A percentile compares a stretch with the other conserved stretches of the same genome.
Evolutionary conservation across 2,329 filamentous ascomycete genomes (phyloP).

Genomic region (Pezicula rhizophila): DNA sequence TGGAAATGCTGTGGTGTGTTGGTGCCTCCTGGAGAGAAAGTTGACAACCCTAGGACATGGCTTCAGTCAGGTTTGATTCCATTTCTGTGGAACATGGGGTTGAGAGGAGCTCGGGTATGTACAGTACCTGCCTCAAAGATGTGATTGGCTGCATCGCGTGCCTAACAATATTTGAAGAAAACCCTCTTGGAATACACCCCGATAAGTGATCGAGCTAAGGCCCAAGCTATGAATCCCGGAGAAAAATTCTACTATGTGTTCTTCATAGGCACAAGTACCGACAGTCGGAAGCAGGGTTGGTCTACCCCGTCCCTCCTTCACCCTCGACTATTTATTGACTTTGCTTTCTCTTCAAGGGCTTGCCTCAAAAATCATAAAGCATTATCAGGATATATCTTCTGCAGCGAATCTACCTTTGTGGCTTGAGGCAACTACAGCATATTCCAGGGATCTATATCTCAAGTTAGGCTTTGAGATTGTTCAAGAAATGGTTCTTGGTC

Average conservation of each 20-base stretch:
- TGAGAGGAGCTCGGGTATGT: conserved; percentile 2
- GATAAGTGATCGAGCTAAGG: conserved; percentile 6
- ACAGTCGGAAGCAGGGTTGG: conserved; percentile 2
- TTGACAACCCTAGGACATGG: conserved; percentile 13
- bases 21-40: conserved; percentile 10
- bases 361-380: conserved; percentile 7
- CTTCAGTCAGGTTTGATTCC: conserved; percentile 13
- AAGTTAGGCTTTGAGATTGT: conserved; percentile 15
- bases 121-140: neutral
- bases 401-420: conserved; percentile 13
- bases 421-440: conserved; percentile 14
- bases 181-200: conserved; percentile 13
- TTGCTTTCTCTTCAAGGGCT: conserved; percentile 2
- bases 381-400: conserved; percentile 8
- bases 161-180: conserved; percentile 3
- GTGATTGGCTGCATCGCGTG: neutral
- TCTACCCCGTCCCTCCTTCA: neutral
- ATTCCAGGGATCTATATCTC: conserved; percentile 8
- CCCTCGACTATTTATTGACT: neutral
- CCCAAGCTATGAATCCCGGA: conserved; percentile 2
- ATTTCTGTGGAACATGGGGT: conserved; percentile 16
- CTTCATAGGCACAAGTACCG: conserved; percentile 10
- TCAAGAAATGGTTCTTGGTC: conserved; percentile 11
- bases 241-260: conserved; percentile 16
- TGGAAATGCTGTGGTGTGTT: conserved; percentile 12